These are phyloP conservation scores for Cytospora leucostoma DNA, from an alignment of 2,329 filamentous ascomycete species.

Conservation along the genomic window DNA sequence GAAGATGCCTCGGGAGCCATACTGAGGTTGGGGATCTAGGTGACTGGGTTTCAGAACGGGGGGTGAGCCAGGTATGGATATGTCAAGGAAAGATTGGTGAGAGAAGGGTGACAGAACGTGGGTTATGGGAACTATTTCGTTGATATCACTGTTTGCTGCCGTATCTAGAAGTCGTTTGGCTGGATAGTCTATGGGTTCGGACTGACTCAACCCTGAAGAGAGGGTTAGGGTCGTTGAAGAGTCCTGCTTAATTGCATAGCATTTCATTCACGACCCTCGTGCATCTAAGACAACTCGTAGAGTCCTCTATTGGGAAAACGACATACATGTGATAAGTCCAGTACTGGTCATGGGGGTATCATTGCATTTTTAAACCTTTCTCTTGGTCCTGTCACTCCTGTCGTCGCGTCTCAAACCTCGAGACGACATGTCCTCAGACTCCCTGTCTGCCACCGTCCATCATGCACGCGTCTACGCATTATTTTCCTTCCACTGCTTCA, in stretches of 20 bases:
- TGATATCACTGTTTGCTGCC: background rate
- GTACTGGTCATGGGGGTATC: slow-evolving; percentile 18
- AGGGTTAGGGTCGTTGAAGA: background rate
- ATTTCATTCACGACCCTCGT: background rate
- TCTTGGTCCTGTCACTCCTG: background rate
- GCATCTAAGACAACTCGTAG: background rate
- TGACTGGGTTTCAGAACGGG: background rate
- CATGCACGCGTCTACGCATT: too few species aligned
- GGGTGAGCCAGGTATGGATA: background rate
- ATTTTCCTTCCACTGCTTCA: slow-evolving; percentile 80
- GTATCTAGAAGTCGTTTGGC: background rate
- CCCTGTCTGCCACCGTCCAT: too few species aligned
- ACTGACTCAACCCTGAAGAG: background rate
- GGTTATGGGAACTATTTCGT: background rate
- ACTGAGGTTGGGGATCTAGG: slow-evolving; percentile 15
- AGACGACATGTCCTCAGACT: background rate
- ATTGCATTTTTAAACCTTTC: slow-evolving; percentile 17
- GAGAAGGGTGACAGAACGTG: background rate
- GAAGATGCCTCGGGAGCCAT: slow-evolving; percentile 51
- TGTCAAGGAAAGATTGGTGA: background rate
- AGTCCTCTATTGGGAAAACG: background rate
- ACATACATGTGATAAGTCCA: background rate
- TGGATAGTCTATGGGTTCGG: too few species aligned
- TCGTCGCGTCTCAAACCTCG: background rate
- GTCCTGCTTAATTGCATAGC: slow-evolving; percentile 18